These are phyloP conservation scores for Aspergillus quadricinctus DNA, from an alignment of 2,329 filamentous ascomycete species.

Conservation along the genomic window DNA sequence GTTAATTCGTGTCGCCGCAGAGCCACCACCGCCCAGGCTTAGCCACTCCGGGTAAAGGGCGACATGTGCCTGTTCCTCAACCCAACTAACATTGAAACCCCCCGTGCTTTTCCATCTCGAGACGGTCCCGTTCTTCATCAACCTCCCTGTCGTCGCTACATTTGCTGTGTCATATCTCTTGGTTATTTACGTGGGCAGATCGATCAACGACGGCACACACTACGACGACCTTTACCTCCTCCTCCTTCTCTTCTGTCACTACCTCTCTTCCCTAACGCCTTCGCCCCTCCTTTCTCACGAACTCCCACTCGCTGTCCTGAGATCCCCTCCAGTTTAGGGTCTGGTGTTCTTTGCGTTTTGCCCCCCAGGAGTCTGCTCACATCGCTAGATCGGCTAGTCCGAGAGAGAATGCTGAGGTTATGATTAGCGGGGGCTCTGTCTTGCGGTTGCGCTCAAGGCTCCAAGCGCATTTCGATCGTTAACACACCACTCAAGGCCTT, in stretches of 20 bases:
- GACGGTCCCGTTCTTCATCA: slow-evolving; percentile 9
- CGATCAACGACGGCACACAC: neutral
- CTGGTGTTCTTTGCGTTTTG: neutral
- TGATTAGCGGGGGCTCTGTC: slow-evolving; percentile 36
- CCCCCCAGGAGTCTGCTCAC: slow-evolving; percentile 6
- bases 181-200: neutral
- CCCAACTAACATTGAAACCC: slow-evolving; percentile 17
- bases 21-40: slow-evolving; percentile 4
- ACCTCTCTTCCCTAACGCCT: neutral
- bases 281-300: slow-evolving; percentile 1
- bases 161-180: neutral
- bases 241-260: slow-evolving; percentile 9
- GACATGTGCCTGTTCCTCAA: slow-evolving; percentile 21
- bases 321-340: slow-evolving; percentile 1
- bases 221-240: slow-evolving; percentile 1
- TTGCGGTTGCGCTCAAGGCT: slow-evolving; percentile 40
- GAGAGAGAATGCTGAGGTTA: slow-evolving; percentile 37
- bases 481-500: slow-evolving; percentile 17
- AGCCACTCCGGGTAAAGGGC: slow-evolving; percentile 20
- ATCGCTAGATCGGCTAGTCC: neutral
- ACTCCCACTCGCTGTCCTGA: neutral
- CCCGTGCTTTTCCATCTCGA: slow-evolving; percentile 18
- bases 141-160: neutral
- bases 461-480: slow-evolving; percentile 32
- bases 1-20: neutral